Evolutionary conservation across 1,139 yeast genomes (phyloP).

Genomic region (Protomyces lactucae-debilis): DNA sequence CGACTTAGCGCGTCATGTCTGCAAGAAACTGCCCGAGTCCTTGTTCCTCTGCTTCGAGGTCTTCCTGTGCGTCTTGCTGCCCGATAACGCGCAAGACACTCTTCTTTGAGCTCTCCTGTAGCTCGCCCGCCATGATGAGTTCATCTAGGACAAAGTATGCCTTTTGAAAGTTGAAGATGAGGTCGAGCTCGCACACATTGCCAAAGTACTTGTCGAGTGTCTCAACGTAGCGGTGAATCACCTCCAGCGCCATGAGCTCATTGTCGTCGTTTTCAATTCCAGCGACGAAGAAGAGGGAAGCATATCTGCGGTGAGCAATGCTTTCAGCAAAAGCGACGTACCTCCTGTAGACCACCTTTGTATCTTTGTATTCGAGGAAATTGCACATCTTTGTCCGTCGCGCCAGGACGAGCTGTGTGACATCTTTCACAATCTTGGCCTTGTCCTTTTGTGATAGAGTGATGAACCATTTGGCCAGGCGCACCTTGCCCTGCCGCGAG

Average conservation of each 20-base stretch:
- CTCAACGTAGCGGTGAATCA: slow-evolving; percentile 90
- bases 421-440: slow-evolving; percentile 73
- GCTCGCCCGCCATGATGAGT: slow-evolving; percentile 69
- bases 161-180: slow-evolving; percentile 87
- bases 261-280: slow-evolving; percentile 83
- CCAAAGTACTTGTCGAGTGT: slow-evolving; percentile 95
- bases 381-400: slow-evolving; percentile 95
- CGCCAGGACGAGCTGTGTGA: slow-evolving; percentile 76
- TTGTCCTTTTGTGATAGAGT: slow-evolving; percentile 79
- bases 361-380: slow-evolving; percentile 82
- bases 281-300: slow-evolving; percentile 81
- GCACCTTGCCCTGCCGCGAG: slow-evolving; percentile 91
- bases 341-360: slow-evolving; percentile 81
- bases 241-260: slow-evolving; percentile 77
- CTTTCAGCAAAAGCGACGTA: background rate
- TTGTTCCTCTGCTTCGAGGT: slow-evolving; percentile 40
- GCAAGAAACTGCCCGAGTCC: slow-evolving; percentile 26
- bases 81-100: slow-evolving; percentile 72
- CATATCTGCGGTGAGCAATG: slow-evolving; percentile 46
- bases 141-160: slow-evolving; percentile 93
- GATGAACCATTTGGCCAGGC: slow-evolving; percentile 83
- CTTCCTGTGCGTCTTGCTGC: slow-evolving; percentile 65
- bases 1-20: slow-evolving; percentile 3
- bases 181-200: slow-evolving; percentile 61
- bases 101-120: slow-evolving; percentile 76